Evolutionary conservation across 2,329 filamentous ascomycete species (phyloP), one percentile per base, ranked within the genome.

Genomic region (Westerdykella aurantiaca): DNA sequence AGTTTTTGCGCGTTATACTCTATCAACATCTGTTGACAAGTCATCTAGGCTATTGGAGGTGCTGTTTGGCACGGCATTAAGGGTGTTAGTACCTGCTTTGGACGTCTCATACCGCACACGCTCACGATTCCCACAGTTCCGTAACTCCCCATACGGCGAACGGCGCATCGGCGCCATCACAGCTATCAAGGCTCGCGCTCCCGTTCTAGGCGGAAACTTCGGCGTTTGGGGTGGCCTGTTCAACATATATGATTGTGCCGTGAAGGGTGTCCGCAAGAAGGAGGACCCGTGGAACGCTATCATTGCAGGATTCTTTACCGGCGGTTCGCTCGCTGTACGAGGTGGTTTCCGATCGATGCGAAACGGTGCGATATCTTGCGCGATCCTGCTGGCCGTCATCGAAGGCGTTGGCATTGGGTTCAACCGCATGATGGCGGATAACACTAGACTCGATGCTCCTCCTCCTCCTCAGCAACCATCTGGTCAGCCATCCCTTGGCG

Each of bases 261-360:
- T 95, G 47, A 96, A 96, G 76, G 90, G 90, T 46, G 73, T 73
- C 40, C 45, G 51, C 51, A 86, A 90, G 77, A 96, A 95, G 82
- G 91, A 97, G 70, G 91, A 96, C 67, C 88, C 90, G 14, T 96
- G 88, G 74, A 96, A 96, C 72, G 88, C 88, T 59, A 96, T 96
- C 67, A 91, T 89, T 59, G 91, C 90, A 34, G 91, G 91, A 44
- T 95, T 95, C 77, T 90, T 95, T 70, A 96, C 91, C 5, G 58
- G 60, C 63, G 91, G 91, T 57, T 80, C 90, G 13, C 77, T 97
- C 21, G 91, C 91, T 42, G 82, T 96, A 44, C 81, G 91, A 71
- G 91, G 91, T 59, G 91, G 91, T 47, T 83, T 84, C 67, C 89
- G 87, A 74, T 87, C 90, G 13, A 88, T 90, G 47, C 78, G 90